Base-by-base conservation (phyloP, 2,329 filamentous ascomycete genomes). In the Ceratocystis huliohia region DNA sequence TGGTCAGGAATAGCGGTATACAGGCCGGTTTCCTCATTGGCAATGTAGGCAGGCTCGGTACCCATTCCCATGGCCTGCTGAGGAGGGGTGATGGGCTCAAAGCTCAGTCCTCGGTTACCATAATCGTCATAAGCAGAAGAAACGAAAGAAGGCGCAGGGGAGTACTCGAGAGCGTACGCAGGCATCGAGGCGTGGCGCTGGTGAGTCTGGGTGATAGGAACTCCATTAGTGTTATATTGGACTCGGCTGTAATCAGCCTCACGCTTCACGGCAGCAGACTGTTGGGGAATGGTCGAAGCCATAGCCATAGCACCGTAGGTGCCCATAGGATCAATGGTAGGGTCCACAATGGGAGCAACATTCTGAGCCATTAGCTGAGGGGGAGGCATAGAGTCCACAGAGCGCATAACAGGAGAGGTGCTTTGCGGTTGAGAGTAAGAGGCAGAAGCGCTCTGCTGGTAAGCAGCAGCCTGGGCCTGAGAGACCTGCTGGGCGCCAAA, bases 61-160 rank as follows among this genome's bases (percentile, higher is more conserved):
- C 88, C 84, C 70, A 96, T 87, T 69, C 84, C 86, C 68, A 94
- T 78, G 15, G 89, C 85, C 76, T 96, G 91, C 75, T 97, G 94
- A 17, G 94, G 94, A 67, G 94, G 94, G 0, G 94, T 99, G 71
- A 99, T 86, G 64, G 94, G 94, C 81, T 99, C 94, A 74, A 93
- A 99, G 2, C 93, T 97, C 73, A 97, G 86, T 64, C 91, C 94
- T 67, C 94, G 88, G 74, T 92, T 93, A 83, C 91, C 96, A 81
- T 96, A 99, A 75, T 97, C 93, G 74, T 97, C 94, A 73, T 93
- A 96, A 73, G 96, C 92, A 0, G 94, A 97, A n/a, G 94, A 97
- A 64, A 96, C 92, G 73, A 97, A 97, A 1, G 94, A 97, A 1
- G 94, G 94, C 0, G 94, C 94, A 65, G 94, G 94, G 17, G 94